Percentiles rank a stretch among this genome's conserved stretches.
Conservation (phyloP, 371 early-diverging fungal species). For the Mucor sp. region DNA sequence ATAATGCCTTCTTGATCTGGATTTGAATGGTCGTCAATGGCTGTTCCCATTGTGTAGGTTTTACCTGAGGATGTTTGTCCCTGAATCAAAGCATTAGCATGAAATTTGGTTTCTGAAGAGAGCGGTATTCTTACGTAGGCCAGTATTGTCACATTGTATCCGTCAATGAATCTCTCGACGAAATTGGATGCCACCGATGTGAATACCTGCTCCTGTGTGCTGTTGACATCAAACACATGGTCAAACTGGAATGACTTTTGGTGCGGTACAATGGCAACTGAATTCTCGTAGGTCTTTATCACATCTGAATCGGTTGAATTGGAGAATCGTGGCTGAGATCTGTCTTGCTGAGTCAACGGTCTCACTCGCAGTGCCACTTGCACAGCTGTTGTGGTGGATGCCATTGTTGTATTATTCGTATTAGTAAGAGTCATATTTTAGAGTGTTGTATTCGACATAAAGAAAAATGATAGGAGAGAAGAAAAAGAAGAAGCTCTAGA, state of each 20-base stretch:
- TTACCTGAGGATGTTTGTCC: slow-evolving; percentile 96
- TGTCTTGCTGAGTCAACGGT: slow-evolving; percentile 53
- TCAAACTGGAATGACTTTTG: slow-evolving; percentile 77
- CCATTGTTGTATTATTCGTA: neutral
- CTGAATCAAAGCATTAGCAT: slow-evolving; percentile 21
- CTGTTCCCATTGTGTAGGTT: slow-evolving; percentile 98
- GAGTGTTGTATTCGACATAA: neutral
- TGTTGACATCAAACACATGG: slow-evolving; percentile 68
- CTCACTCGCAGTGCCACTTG: slow-evolving; percentile 56
- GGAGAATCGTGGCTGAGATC: slow-evolving; percentile 49
- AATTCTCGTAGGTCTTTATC: slow-evolving; percentile 40
- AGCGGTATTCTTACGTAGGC: slow-evolving; percentile 80
- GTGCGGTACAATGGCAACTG: slow-evolving; percentile 50
- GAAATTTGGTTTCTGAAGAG: neutral
- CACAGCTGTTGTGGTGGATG: slow-evolving; percentile 15
- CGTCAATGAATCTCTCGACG: slow-evolving; percentile 88
- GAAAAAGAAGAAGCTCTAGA: neutral
- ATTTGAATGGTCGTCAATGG: slow-evolving; percentile 52
- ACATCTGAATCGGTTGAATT: slow-evolving; percentile 46
- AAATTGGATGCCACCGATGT: slow-evolving; percentile 65
- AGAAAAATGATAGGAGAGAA: slow-evolving; percentile 1
- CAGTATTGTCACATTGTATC: slow-evolving; percentile 94
- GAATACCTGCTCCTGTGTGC: slow-evolving; percentile 79
- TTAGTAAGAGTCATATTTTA: slow-evolving; percentile 8
- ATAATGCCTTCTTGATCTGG: slow-evolving; percentile 81